Evolutionary conservation across 306 rosid genomes (phyloP), one percentile per base, ranked within the genome.

Genomic region (Trifolium fragiferum): DNA sequence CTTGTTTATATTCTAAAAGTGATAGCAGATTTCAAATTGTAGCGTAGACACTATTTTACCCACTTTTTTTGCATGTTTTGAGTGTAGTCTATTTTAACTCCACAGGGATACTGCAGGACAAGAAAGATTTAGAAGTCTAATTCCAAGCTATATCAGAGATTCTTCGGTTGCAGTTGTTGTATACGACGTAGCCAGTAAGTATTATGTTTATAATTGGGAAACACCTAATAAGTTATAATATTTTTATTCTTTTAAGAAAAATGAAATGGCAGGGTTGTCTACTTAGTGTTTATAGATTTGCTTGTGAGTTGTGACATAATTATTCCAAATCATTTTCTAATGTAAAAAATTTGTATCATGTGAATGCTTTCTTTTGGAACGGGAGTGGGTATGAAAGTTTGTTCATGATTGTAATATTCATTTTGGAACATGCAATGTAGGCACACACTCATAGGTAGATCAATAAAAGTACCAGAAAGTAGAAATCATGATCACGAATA

Each of bases 101-200:
- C 77, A 68, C 90, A 93, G 98, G 98, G 98, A 93, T 84, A 93
- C 97, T 54, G 98, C 98, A 30, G 97, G 97, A 67, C 98, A 93
- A 86, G 98, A 93, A 84, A 91, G 98, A 82, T 93, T 93, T 83
- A 85, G 98, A 87, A 93, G 97, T 82, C 92, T 93, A 59, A 93
- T 93, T 83, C 98, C 98, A 41, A 93, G 98, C 86, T 93, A 93
- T 84, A 93, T 91, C 54, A 88, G 98, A 86, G 98, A 93, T 84
- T 93, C 98, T 66, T 93, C 98, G 47, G 97, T 93, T 11, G 97
- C 97, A 21, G 96, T 93, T 58, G 86, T 93, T 43, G 97, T 89
- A 71, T 93, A 91, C 78, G 98, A 93, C 59, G 97, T 91, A 55
- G 86, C 97, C 7, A 93, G 98, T 91, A 75, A 87, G 97, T 89